These are phyloP conservation scores for Thinopyrum obtusiflorum DNA, from an alignment of 202 grass and related monocot genomes.

Conservation along the genomic window DNA sequence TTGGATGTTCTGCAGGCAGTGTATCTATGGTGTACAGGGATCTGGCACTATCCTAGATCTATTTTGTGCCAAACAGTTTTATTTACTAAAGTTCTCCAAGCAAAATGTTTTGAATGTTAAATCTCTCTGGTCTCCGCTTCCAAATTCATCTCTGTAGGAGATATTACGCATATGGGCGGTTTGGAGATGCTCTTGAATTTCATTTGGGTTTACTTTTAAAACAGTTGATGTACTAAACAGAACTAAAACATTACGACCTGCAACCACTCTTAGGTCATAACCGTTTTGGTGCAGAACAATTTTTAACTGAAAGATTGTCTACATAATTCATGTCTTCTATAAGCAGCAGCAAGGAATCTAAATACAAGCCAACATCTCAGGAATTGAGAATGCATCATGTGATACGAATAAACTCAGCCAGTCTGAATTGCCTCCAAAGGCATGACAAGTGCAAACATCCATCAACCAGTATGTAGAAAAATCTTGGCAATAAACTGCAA, in stretches of 20 bases:
- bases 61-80: neutral
- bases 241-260: neutral
- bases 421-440: neutral
- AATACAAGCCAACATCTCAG: neutral
- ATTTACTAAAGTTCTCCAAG: neutral
- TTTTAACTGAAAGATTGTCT: neutral
- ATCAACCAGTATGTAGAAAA: neutral
- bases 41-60: neutral
- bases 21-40: neutral
- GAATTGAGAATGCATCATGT: neutral
- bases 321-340: neutral
- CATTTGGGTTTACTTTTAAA: neutral
- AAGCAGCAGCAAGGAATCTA: neutral
- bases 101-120: neutral
- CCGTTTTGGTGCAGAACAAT: neutral
- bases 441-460: neutral
- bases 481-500: conserved; percentile 2
- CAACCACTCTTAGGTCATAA: neutral
- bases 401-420: neutral
- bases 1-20: neutral
- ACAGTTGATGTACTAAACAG: neutral
- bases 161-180: neutral
- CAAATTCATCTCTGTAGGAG: neutral
- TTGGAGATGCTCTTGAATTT: neutral
- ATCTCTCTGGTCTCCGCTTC: neutral